Evolutionary conservation across 768 basidiomycete genomes (phyloP).

Genomic region (Boletus sp.): DNA sequence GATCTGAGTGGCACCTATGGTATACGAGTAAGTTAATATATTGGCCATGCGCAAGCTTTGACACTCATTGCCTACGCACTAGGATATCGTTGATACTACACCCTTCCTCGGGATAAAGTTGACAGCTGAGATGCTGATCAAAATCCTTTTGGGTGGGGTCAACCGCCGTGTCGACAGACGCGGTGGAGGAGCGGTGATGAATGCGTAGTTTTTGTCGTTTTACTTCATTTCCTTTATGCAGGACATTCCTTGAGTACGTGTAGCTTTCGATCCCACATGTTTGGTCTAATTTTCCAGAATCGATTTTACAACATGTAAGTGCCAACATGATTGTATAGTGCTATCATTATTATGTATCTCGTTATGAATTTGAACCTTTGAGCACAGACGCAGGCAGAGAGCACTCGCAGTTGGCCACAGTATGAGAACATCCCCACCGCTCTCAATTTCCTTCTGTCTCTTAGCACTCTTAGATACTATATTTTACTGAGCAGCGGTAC

Average conservation of each 20-base stretch:
- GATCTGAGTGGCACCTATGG: constrained; percentile 40
- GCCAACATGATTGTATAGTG: not conserved
- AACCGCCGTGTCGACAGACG: constrained; percentile 49
- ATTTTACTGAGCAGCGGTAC: no score
- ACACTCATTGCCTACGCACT: not conserved
- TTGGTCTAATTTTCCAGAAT: not conserved
- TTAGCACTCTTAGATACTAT: no score
- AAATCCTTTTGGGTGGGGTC: constrained; percentile 65
- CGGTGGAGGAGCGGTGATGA: constrained; percentile 26
- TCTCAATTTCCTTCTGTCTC: not conserved
- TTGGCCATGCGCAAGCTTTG: not conserved
- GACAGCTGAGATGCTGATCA: constrained; percentile 49
- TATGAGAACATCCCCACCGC: not conserved
- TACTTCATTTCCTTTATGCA: not conserved
- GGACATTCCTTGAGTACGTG: not conserved
- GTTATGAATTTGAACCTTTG: not conserved
- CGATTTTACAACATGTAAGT: not conserved
- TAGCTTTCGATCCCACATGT: not conserved
- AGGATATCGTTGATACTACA: constrained; percentile 75
- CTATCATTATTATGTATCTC: not conserved
- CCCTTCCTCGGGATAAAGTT: constrained; percentile 45
- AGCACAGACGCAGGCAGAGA: not conserved
- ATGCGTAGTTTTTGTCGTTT: not conserved
- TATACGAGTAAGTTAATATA: constrained; percentile 39
- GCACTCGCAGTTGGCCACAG: not conserved